A percentile compares a stretch with the other conserved stretches of the same genome.
These are phyloP conservation scores for Calonectria naviculata DNA, from an alignment of 2,329 filamentous ascomycete genomes.

Conservation along the genomic window DNA sequence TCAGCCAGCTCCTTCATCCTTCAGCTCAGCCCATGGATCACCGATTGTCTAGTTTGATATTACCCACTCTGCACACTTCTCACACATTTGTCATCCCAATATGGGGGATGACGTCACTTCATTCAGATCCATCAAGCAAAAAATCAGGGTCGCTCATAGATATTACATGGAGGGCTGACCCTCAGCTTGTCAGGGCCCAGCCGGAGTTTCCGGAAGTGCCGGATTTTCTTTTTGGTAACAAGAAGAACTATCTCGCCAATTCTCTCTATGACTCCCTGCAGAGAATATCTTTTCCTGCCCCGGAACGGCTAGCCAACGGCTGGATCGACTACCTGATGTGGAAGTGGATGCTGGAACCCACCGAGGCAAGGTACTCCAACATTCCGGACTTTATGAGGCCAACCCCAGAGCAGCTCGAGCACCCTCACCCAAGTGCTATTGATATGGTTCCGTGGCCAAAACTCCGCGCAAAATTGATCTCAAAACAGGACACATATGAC, in stretches of 20 bases:
- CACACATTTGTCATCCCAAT: background rate
- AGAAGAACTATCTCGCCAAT: background rate
- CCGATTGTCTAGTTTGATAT: background rate
- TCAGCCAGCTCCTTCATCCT: background rate
- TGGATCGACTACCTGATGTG: background rate
- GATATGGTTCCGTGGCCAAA: background rate
- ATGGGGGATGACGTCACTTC: background rate
- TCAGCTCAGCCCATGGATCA: background rate
- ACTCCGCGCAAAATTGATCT: background rate
- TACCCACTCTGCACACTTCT: background rate
- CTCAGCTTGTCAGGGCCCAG: background rate
- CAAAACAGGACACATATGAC: background rate
- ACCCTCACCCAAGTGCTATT: background rate
- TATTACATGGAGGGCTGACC: background rate
- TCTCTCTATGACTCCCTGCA: background rate
- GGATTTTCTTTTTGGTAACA: background rate
- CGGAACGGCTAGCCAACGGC: background rate
- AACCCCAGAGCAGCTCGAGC: background rate
- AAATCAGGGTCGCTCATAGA: background rate
- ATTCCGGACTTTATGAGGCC: background rate
- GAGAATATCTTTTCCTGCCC: background rate
- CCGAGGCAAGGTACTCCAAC: background rate
- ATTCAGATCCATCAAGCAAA: background rate
- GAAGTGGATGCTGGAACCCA: background rate
- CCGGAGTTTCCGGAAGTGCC: background rate